Percentiles rank a stretch among this genome's conserved stretches.
Conservation (phyloP, 352 stramenopile genomes). For the Phytophthora hybrid region DNA sequence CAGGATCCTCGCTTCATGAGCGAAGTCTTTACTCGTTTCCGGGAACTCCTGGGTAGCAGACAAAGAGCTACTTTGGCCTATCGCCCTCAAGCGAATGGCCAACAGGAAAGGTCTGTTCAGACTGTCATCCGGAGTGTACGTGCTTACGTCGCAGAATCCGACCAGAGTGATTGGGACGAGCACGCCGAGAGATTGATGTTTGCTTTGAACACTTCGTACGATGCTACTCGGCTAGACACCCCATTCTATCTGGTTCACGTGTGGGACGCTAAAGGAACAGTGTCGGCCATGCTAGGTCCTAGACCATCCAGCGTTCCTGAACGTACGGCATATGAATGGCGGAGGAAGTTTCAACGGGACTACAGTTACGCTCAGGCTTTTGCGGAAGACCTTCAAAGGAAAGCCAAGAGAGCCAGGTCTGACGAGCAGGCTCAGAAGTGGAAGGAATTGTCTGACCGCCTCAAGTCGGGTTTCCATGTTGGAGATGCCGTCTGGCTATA, state of each 20-base stretch:
- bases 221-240: conserved; percentile 11
- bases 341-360: conserved; percentile 2
- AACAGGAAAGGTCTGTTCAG: conserved; percentile 42
- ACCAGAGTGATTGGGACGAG: conserved; percentile 44
- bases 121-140: conserved; percentile 31
- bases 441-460: background rate
- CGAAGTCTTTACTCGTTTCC: conserved; percentile 34
- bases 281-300: background rate
- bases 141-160: conserved; percentile 26
- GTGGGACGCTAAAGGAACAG: conserved; percentile 21
- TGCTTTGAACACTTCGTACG: conserved; percentile 25
- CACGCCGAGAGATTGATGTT: conserved; percentile 34
- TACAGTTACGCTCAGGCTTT: conserved; percentile 6
- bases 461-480: background rate
- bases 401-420: background rate
- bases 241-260: conserved; percentile 29
- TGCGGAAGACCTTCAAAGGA: conserved; percentile 3
- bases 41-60: conserved; percentile 20
- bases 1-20: conserved; percentile 41
- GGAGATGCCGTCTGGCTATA: too few relatives aligned
- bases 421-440: background rate
- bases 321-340: conserved; percentile 5
- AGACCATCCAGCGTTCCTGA: background rate
- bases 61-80: conserved; percentile 44
- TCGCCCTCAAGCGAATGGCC: conserved; percentile 41